Conservation (phyloP, 345 rosid species). For the Heritiera fomes region DNA sequence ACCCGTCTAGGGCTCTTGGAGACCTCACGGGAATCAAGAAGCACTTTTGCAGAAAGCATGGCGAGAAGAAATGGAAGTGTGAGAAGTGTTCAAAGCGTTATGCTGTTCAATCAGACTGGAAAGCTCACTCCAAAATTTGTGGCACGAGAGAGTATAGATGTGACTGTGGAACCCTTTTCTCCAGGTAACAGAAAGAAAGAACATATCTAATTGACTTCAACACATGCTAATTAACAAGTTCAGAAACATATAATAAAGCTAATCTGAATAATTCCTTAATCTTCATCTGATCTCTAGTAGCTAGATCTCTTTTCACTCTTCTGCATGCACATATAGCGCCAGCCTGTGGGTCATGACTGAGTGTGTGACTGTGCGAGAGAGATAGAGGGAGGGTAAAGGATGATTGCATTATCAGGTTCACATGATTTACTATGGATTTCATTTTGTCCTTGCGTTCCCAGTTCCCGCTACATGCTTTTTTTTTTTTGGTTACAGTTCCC, state of each 20-base stretch:
- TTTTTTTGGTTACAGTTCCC: too few relatives aligned
- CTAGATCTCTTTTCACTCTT: not conserved
- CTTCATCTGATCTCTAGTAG: not conserved
- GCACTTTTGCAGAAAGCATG: conserved; percentile 59
- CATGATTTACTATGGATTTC: too few relatives aligned
- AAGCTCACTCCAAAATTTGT: conserved; percentile 65
- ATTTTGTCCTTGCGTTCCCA: too few relatives aligned
- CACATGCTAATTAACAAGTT: not conserved
- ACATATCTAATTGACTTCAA: not conserved
- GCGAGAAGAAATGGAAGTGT: conserved; percentile 73
- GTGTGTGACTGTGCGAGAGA: too few relatives aligned
- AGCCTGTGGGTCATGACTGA: too few relatives aligned
- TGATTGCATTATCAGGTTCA: too few relatives aligned
- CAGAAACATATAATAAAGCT: not conserved
- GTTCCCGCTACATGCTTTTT: too few relatives aligned
- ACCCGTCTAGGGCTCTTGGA: conserved; percentile 64
- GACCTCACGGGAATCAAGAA: conserved; percentile 72
- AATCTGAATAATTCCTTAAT: not conserved
- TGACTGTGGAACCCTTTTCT: conserved; percentile 62
- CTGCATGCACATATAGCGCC: not conserved
- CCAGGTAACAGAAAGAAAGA: conserved; percentile 37
- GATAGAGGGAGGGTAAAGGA: too few relatives aligned
- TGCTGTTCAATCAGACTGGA: conserved; percentile 71
- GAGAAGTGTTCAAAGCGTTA: conserved; percentile 57
- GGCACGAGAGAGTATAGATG: conserved; percentile 67